Base-by-base conservation (phyloP, 2,329 filamentous ascomycete species). In the Escovopsis sp. region DNA sequence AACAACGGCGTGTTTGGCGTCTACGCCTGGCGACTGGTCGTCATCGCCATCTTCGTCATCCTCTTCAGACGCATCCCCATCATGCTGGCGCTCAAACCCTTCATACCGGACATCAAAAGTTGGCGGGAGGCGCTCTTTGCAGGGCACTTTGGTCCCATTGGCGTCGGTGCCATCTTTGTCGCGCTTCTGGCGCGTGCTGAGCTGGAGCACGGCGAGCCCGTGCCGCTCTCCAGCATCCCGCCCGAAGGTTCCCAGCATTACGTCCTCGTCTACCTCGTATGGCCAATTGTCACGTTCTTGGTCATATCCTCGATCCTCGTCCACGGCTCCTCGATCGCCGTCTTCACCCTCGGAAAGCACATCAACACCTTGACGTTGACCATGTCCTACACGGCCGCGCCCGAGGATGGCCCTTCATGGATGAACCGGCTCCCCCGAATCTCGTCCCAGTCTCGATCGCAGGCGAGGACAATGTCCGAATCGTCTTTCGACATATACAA, bases 91-190 rank as follows among this genome's bases (percentile, higher is more conserved):
- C 66, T 96, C 43, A 96, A 96, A 57, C 89, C 91, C 0, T 48
- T 95, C 6, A 96, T 98, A 60, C 89, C 91, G 0, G 91, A 98
- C 55, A 79, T 98, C 53, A 96, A 95, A 63, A 96, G 89, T 0
- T 98, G 91, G 89, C 81, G 91, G 52, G 91, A 98, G 58, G 89
- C 91, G 6, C 68, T 95, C 1, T 98, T 98, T 57, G 91, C 91
- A 13, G 91, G 91, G 2, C 91, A 98, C 59, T 98, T 98, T 56
- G 91, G 91, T 7, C 91, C 91, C 25, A 96, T 98, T 51, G 91
- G 91, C 41, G 91, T 98, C 41, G 91, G 91, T 45, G 91, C 89
- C 47, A 88, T 98, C 44, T 98, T 98, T 50, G 81, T 94, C 38
- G 86, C 87, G 15, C 94, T 98, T 45, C 69, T 98, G 38, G 87